Evolutionary conservation across 2,329 filamentous ascomycete genomes (phyloP).

Genomic region (Clarireedia hainanense): DNA sequence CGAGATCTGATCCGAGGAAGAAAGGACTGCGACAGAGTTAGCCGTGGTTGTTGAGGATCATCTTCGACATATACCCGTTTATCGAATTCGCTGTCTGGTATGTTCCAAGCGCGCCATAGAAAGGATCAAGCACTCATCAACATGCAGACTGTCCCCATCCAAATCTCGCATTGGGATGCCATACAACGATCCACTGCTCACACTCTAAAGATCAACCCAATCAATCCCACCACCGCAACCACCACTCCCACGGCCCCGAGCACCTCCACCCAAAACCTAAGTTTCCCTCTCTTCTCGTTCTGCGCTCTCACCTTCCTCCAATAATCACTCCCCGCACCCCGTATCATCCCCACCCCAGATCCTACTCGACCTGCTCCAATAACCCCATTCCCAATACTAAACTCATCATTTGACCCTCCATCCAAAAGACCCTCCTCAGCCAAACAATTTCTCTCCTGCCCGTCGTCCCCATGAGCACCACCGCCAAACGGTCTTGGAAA

Average conservation of each 20-base stretch:
- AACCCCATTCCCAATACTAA: background rate
- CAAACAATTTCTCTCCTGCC: background rate
- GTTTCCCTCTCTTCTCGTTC: background rate
- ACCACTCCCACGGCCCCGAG: background rate
- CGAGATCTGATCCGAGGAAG: too few relatives aligned
- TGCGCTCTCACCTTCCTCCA: background rate
- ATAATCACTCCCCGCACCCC: background rate
- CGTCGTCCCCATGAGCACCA: background rate
- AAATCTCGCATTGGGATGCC: too few relatives aligned
- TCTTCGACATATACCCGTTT: too few relatives aligned
- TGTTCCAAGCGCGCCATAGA: too few relatives aligned
- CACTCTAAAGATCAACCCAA: background rate
- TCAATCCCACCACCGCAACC: background rate
- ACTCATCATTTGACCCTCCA: background rate
- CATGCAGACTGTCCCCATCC: too few relatives aligned
- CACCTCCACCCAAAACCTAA: background rate
- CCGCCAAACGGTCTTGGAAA: background rate
- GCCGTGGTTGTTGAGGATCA: too few relatives aligned
- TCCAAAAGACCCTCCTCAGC: conserved; percentile 5
- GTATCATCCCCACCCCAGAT: background rate
- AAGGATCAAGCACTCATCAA: too few relatives aligned
- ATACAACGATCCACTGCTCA: background rate
- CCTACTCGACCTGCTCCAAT: background rate
- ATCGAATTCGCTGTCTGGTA: too few relatives aligned
- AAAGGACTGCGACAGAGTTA: too few relatives aligned